Percentiles rank a stretch among this genome's conserved stretches.
These are phyloP conservation scores for Recurvomyces mirabilis DNA, from an alignment of 495 filamentous ascomycete genomes.

Conservation along the genomic window DNA sequence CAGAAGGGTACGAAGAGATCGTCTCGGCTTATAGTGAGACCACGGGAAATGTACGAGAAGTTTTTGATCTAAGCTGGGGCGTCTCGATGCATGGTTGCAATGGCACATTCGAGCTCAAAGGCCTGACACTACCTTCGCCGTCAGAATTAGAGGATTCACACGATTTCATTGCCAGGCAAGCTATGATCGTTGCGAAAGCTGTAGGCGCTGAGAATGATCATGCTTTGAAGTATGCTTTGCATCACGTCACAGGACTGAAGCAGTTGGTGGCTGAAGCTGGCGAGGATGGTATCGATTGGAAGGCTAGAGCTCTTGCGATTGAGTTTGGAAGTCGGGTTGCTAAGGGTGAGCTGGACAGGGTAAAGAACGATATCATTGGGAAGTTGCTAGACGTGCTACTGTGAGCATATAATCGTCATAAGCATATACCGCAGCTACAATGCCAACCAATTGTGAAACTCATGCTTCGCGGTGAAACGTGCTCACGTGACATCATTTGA, in stretches of 20 bases:
- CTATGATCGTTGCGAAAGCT: neutral
- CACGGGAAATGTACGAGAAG: conserved; percentile 19
- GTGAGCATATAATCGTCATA: neutral
- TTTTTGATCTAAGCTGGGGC: conserved; percentile 27
- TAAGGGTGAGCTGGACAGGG: conserved; percentile 15
- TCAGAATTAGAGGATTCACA: conserved; percentile 1
- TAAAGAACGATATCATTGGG: conserved; percentile 10
- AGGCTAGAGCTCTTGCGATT: conserved; percentile 11
- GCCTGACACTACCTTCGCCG: conserved; percentile 10
- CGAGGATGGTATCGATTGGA: conserved; percentile 19
- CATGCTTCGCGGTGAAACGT: too few relatives aligned
- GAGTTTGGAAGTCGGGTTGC: conserved; percentile 13
- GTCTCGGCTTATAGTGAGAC: conserved; percentile 27
- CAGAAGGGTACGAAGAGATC: conserved; percentile 30
- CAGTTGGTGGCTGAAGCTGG: neutral
- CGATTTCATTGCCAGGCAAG: neutral
- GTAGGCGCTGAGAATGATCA: neutral
- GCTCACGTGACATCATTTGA: too few relatives aligned
- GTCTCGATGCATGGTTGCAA: conserved; percentile 20
- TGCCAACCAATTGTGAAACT: too few relatives aligned
- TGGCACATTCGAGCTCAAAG: conserved; percentile 26
- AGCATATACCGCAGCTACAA: neutral
- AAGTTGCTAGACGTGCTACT: conserved; percentile 14
- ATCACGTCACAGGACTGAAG: neutral
- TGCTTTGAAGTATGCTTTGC: neutral